Percentiles rank a stretch among this genome's conserved stretches.
Conservation (phyloP, 331 rosid species). For the Prunus yedoensis region DNA sequence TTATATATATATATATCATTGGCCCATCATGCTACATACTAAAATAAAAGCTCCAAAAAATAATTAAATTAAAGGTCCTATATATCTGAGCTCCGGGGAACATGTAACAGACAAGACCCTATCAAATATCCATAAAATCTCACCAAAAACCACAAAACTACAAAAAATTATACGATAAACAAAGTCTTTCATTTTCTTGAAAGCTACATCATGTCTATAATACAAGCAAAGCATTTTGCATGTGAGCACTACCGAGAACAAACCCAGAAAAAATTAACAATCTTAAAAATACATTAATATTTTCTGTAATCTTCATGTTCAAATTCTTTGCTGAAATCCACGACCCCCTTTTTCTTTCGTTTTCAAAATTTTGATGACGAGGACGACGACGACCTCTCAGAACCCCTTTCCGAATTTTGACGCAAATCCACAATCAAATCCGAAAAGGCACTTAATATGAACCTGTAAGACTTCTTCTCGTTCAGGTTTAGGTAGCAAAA, state of each 20-base stretch:
- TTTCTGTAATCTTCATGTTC: not conserved
- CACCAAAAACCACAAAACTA: slow-evolving; percentile 29
- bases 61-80: not conserved
- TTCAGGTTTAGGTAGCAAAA: slow-evolving; percentile 57
- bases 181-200: slow-evolving; percentile 25
- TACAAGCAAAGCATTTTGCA: slow-evolving; percentile 27
- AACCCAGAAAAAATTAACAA: slow-evolving; percentile 10
- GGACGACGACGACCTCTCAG: slow-evolving; percentile 17
- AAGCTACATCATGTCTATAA: slow-evolving; percentile 16
- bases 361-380: slow-evolving; percentile 29
- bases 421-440: slow-evolving; percentile 58
- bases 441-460: slow-evolving; percentile 62
- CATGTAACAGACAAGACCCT: slow-evolving; percentile 33
- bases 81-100: slow-evolving; percentile 25
- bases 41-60: not conserved
- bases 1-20: not conserved
- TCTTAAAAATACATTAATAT: not conserved
- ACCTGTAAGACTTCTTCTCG: slow-evolving; percentile 58
- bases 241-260: slow-evolving; percentile 23
- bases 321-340: slow-evolving; percentile 9
- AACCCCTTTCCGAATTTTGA: slow-evolving; percentile 11
- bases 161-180: slow-evolving; percentile 31
- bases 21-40: not conserved
- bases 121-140: slow-evolving; percentile 28
- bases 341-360: slow-evolving; percentile 23